Percentiles rank a stretch among this genome's conserved stretches.
Conservation (phyloP, 352 stramenopile genomes). For the Phytopythium sindhum region DNA sequence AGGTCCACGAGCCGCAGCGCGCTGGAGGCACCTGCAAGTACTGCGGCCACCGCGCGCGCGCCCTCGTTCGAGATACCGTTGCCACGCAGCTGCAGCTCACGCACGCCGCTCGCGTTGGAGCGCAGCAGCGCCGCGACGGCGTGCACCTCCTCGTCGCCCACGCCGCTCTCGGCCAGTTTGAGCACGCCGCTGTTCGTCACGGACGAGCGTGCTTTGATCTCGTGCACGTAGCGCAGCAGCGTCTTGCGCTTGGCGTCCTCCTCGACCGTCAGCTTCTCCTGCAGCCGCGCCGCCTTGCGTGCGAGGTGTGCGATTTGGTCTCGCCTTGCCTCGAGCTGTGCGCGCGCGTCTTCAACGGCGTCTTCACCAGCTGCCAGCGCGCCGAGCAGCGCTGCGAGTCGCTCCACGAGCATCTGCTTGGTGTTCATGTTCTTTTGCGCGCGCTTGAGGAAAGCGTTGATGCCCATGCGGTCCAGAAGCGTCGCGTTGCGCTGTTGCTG, state of each 20-base stretch:
- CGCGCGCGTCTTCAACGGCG: conserved; percentile 36
- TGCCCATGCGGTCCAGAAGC: conserved; percentile 86
- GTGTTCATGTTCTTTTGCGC: conserved; percentile 91
- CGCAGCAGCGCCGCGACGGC: conserved; percentile 91
- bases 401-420: conserved; percentile 91
- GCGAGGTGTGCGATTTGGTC: conserved; percentile 83
- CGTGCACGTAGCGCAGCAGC: conserved; percentile 92
- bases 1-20: conserved; percentile 89
- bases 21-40: conserved; percentile 80
- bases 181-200: conserved; percentile 32
- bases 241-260: conserved; percentile 96
- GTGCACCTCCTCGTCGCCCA: conserved; percentile 96
- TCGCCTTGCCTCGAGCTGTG: conserved; percentile 52
- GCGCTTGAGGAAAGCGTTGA: conserved; percentile 93
- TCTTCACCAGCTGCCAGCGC: conserved; percentile 79
- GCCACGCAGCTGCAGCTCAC: conserved; percentile 90
- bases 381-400: conserved; percentile 79
- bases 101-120: conserved; percentile 82
- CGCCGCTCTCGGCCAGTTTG: conserved; percentile 86
- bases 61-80: conserved; percentile 93
- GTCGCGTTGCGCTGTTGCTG: conserved; percentile 62
- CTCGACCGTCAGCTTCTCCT: conserved; percentile 85
- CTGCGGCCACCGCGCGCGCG: conserved; percentile 89
- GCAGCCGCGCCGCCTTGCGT: conserved; percentile 67
- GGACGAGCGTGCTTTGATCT: conserved; percentile 82